Base-by-base conservation (phyloP, 2,329 filamentous ascomycete genomes). In the Xylariales sp. region DNA sequence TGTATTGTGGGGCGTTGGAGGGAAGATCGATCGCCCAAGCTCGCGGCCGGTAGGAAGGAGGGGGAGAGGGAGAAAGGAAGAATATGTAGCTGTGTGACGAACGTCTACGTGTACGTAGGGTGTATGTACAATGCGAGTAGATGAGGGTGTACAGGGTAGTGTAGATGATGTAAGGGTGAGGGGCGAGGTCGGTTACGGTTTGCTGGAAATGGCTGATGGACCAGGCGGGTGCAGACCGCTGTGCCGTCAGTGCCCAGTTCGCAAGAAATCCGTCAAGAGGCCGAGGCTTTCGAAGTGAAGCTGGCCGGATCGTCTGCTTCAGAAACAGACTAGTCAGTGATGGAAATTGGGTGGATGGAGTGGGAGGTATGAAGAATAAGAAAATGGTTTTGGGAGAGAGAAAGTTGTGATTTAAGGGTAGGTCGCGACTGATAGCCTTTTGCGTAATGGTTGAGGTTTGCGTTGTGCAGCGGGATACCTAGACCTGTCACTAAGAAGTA, bases 221-320 rank as follows among this genome's bases (percentile, higher is more conserved):
- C 43, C 68, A 75, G 69, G 68, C 75, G 74, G 74, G 75, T 77
- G 75, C 75, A 77, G 75, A 74, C 75, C 74, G 73, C 74, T 71
- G 73, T 75, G 70, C 74, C 73, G 70, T 70, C 52, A 49, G 71
- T 71, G 62, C 67, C 67, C 71, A 60, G 34, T 60, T 67, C 45
- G 50, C 60, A 69, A 69, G 58, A 34, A 54, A 53, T 43, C 50
- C 34, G 56, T 41, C 54, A 53, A 54, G 61, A 43, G 53, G 65
- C 54, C 34, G 52, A 64, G 48, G 52, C 30, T 58, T 18, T 32
- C 50, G 54, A 63, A 49, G 28, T 43, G 46, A 36, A 16, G 10
- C 36, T 39, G 34, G 18, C 49, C 39, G 61, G 36, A 23, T 61
- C 30, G 56, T 45, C n/a, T 52, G 43, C 45, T 49, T 57, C 59